A percentile compares a stretch with the other conserved stretches of the same genome.
Conservation (phyloP, 1,139 yeast genomes). For the Pichia sp. region DNA sequence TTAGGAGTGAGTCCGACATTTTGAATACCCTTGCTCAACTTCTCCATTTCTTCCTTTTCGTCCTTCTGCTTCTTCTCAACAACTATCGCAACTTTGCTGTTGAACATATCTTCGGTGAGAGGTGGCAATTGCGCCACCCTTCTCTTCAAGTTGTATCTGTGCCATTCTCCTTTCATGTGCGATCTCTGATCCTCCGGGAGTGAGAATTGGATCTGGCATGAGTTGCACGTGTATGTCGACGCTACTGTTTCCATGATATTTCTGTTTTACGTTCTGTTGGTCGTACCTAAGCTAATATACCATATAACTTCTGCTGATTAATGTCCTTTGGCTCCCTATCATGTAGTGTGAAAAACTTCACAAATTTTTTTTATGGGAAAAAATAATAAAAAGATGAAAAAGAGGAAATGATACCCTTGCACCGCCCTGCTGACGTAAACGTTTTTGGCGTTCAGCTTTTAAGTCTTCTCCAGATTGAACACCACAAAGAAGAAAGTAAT, state of each 20-base stretch:
- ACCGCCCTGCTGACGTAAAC: background rate
- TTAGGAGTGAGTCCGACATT: slow-evolving; percentile 48
- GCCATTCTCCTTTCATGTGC: slow-evolving; percentile 91
- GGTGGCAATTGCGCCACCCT: slow-evolving; percentile 58
- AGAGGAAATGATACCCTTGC: background rate
- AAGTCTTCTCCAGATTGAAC: too few species aligned
- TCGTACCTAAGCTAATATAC: background rate
- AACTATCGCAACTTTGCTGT: slow-evolving; percentile 42
- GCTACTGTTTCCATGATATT: slow-evolving; percentile 14
- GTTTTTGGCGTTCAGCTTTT: too few species aligned
- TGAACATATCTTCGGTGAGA: slow-evolving; percentile 47
- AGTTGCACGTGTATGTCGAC: slow-evolving; percentile 62
- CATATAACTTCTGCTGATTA: background rate
- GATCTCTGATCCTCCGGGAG: slow-evolving; percentile 75
- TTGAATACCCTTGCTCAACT: slow-evolving; percentile 16
- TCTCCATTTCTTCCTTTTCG: slow-evolving; percentile 2
- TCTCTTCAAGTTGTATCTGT: slow-evolving; percentile 59
- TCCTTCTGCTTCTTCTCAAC: slow-evolving; percentile 22
- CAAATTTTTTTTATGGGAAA: slow-evolving; percentile 4
- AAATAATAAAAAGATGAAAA: background rate
- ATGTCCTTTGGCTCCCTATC: background rate
- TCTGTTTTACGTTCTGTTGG: background rate
- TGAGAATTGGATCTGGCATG: slow-evolving; percentile 77
- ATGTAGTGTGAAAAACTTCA: background rate
- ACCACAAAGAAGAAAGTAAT: too few species aligned